Percentiles rank a stretch among this genome's conserved stretches.
Evolutionary conservation across 2,329 filamentous ascomycete genomes (phyloP).

Genomic region (Diaporthe citrichinensis): DNA sequence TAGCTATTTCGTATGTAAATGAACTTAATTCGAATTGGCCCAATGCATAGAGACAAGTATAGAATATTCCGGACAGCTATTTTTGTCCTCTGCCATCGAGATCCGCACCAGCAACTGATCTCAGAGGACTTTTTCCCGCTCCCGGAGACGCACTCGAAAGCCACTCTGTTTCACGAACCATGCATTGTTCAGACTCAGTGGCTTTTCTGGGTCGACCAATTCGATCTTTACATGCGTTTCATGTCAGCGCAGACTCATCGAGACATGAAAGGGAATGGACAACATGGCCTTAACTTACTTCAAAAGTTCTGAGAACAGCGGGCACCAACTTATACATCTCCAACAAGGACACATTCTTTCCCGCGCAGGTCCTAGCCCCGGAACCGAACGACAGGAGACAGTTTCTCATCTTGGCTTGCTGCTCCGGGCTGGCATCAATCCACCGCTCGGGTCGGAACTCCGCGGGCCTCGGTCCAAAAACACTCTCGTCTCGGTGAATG

Average conservation of each 20-base stretch:
- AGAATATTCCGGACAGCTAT: background rate
- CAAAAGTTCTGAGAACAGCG: background rate
- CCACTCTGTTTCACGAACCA: conserved; percentile 5
- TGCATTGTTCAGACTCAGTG: background rate
- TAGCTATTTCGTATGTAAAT: background rate
- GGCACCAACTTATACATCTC: conserved; percentile 33
- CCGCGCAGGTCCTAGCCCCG: background rate
- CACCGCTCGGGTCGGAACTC: conserved; percentile 20
- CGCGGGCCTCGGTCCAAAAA: background rate
- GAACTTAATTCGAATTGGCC: background rate
- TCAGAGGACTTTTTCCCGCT: background rate
- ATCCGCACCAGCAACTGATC: background rate
- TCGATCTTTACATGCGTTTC: background rate
- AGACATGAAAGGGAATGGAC: background rate
- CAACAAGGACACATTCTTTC: conserved; percentile 17
- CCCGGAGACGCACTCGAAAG: conserved; percentile 10
- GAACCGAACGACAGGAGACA: conserved; percentile 3
- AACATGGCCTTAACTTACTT: background rate
- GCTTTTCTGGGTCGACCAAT: background rate
- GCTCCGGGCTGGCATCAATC: background rate
- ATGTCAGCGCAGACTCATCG: background rate
- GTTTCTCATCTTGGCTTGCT: conserved; percentile 16
- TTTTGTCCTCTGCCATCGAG: background rate
- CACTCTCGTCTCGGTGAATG: background rate
- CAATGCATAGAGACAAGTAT: background rate